A percentile compares a stretch with the other conserved stretches of the same genome.
Evolutionary conservation across 306 rosid genomes (phyloP).

Genomic region (Corylus americana): DNA sequence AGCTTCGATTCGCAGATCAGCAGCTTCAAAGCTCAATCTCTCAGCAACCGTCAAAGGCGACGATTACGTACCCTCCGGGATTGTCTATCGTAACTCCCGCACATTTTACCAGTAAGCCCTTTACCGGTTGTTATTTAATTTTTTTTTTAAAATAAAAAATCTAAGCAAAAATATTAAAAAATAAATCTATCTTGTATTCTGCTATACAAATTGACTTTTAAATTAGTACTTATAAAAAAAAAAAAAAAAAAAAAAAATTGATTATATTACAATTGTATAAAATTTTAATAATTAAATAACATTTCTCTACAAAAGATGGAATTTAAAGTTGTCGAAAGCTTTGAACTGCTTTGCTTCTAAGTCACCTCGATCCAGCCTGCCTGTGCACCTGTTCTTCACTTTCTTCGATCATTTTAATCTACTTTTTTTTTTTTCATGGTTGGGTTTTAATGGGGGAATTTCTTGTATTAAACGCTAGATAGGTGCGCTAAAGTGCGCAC

Average conservation of each 20-base stretch:
- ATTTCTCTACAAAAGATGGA: neutral
- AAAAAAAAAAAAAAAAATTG: no score
- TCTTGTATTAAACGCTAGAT: conserved; percentile 10
- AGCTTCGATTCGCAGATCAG: conserved; percentile 37
- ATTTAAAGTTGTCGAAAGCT: neutral
- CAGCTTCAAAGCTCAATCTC: conserved; percentile 19
- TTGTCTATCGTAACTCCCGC: conserved; percentile 45
- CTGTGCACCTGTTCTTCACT: neutral
- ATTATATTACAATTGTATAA: no score
- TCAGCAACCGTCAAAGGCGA: conserved; percentile 23
- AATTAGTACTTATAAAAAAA: no score
- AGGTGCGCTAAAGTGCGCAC: conserved; percentile 32
- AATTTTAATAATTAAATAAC: no score
- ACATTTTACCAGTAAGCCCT: conserved; percentile 49
- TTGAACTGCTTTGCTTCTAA: conserved; percentile 16
- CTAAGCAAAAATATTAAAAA: no score
- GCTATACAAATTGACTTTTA: no score
- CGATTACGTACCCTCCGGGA: conserved; percentile 17
- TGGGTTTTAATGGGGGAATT: neutral
- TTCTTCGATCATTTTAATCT: neutral
- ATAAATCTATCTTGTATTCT: no score
- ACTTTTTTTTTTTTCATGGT: neutral
- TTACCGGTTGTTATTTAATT: neutral
- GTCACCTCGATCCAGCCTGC: neutral
- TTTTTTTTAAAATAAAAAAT: neutral